These are phyloP conservation scores for Thielaviopsis populi DNA, from an alignment of 2,329 filamentous ascomycete genomes.

Conservation along the genomic window DNA sequence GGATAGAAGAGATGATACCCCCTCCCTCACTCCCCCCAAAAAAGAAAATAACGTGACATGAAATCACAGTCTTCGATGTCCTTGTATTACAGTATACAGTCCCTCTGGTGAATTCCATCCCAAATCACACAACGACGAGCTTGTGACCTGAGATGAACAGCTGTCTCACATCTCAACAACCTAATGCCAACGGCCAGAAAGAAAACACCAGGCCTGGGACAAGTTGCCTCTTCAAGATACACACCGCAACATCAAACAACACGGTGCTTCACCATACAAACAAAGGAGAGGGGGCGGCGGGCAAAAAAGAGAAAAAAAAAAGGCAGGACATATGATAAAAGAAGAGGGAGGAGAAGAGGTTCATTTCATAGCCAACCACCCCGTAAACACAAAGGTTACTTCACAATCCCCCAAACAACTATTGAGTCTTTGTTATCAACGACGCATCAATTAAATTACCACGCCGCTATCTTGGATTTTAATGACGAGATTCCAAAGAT, in stretches of 20 bases:
- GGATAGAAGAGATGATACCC: not conserved
- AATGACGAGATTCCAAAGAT: slow-evolving; percentile 30
- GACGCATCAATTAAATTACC: slow-evolving; percentile 20
- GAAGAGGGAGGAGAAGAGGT: not conserved
- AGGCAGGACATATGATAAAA: too few species aligned
- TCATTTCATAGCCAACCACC: not conserved
- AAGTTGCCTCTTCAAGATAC: not conserved
- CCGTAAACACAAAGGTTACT: slow-evolving; percentile 18
- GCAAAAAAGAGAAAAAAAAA: not conserved
- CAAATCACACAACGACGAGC: not conserved
- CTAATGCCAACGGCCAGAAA: not conserved
- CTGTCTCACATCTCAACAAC: not conserved
- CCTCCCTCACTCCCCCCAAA: not conserved
- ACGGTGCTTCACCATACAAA: not conserved
- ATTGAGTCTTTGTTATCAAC: not conserved
- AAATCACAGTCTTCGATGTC: not conserved
- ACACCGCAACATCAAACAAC: not conserved
- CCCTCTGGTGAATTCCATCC: not conserved
- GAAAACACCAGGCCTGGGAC: slow-evolving; percentile 14
- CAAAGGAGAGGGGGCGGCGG: not conserved
- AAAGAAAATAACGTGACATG: too few species aligned
- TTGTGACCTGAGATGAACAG: not conserved
- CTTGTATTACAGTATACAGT: too few species aligned
- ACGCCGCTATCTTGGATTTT: slow-evolving; percentile 25
- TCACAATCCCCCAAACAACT: not conserved